phyloP scores from a whole-genome alignment of 2,329 filamentous ascomycete species.

The Zalaria obscura region DNA sequence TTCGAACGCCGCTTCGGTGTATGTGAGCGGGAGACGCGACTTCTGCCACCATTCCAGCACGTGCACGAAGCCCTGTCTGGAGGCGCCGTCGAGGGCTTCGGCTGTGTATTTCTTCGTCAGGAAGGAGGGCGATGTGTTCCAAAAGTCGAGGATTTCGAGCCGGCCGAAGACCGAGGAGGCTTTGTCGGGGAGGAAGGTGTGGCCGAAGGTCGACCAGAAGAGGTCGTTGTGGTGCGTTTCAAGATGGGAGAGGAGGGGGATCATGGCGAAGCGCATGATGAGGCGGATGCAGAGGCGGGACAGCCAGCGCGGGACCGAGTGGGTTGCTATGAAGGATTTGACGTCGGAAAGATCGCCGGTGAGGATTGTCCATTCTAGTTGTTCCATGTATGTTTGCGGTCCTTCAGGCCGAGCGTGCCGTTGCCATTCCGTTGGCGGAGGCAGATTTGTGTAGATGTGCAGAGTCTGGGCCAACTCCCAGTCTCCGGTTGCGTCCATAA shows the following conservation, averaged over 20 bases:
- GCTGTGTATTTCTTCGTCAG: conserved; percentile 73
- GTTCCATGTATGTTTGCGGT: conserved; percentile 57
- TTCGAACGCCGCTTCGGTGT: conserved; percentile 77
- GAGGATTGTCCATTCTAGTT: conserved; percentile 75
- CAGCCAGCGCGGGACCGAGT: conserved; percentile 58
- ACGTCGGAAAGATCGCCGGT: conserved; percentile 56
- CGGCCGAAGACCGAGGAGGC: conserved; percentile 78
- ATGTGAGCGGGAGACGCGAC: conserved; percentile 65
- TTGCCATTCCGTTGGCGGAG: conserved; percentile 60
- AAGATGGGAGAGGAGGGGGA: conserved; percentile 60
- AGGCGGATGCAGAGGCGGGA: conserved; percentile 74
- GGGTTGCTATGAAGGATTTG: conserved; percentile 54
- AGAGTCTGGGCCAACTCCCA: conserved; percentile 82
- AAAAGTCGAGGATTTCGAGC: conserved; percentile 77
- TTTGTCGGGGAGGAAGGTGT: conserved; percentile 71
- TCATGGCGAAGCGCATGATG: conserved; percentile 81
- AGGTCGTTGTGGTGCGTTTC: conserved; percentile 56
- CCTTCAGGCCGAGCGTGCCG: conserved; percentile 48
- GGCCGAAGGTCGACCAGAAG: conserved; percentile 73
- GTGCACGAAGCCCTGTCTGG: conserved; percentile 68
- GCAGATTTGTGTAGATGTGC: conserved; percentile 64
- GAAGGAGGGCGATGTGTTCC: conserved; percentile 71
- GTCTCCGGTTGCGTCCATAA: conserved; percentile 71
- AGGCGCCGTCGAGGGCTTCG: conserved; percentile 78
- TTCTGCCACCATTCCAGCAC: conserved; percentile 88